A percentile compares a stretch with the other conserved stretches of the same genome.
phyloP scores from a whole-genome alignment of 139 green algal genomes.

The Zygnema circumcarinatum region DNA sequence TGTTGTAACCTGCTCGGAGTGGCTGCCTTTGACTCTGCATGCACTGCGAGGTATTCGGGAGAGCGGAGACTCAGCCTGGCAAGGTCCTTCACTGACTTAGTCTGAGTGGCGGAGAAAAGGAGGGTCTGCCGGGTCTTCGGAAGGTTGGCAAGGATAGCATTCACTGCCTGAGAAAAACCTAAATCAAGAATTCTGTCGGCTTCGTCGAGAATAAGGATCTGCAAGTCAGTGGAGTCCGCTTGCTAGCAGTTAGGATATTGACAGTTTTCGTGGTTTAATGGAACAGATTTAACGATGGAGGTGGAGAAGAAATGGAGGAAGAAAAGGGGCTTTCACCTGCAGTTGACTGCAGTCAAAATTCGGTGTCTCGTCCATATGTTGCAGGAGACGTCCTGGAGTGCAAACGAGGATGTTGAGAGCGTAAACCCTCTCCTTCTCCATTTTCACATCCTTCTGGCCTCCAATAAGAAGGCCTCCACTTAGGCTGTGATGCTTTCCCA shows the following conservation, averaged over 20 bases:
- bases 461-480: constrained; percentile 93
- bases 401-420: constrained; percentile 89
- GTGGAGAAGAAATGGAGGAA: not conserved
- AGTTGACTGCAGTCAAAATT: constrained; percentile 85
- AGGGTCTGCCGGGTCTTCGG: constrained; percentile 85
- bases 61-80: constrained; percentile 78
- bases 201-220: constrained; percentile 95
- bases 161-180: constrained; percentile 87
- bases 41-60: constrained; percentile 91
- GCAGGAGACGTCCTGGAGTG: constrained; percentile 93
- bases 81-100: constrained; percentile 78
- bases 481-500: constrained; percentile 81
- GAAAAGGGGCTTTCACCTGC: constrained; percentile 58
- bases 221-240: constrained; percentile 15
- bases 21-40: constrained; percentile 80
- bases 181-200: constrained; percentile 97
- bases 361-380: constrained; percentile 99
- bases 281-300: no score
- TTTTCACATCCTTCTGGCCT: constrained; percentile 78
- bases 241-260: no score
- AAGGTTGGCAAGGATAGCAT: constrained; percentile 94
- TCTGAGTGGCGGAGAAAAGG: constrained; percentile 89
- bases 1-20: constrained; percentile 92
- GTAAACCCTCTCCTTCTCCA: constrained; percentile 72
- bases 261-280: no score